These are phyloP conservation scores for Stevia rebaudiana DNA, from an alignment of 140 eudicot genomes.

Conservation along the genomic window DNA sequence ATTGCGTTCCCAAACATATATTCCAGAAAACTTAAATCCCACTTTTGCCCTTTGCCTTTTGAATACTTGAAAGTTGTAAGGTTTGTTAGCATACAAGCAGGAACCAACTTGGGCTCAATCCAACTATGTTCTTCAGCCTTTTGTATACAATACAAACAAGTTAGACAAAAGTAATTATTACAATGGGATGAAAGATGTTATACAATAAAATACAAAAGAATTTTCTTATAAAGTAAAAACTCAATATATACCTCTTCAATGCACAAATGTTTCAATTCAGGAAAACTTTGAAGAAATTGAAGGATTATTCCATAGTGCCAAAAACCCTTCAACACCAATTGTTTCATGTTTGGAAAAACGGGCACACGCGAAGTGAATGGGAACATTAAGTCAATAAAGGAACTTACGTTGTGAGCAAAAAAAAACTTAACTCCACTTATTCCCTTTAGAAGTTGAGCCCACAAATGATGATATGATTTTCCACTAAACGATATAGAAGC, in stretches of 20 bases:
- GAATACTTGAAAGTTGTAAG: background rate
- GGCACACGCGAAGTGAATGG: background rate
- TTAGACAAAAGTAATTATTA: background rate
- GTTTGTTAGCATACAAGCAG: background rate
- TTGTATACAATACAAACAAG: background rate
- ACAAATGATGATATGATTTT: background rate
- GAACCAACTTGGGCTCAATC: background rate
- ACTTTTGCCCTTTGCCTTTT: too few relatives aligned
- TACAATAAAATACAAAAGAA: background rate
- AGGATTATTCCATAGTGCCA: background rate
- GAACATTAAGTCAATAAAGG: background rate
- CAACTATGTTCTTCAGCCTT: background rate
- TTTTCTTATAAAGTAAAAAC: background rate
- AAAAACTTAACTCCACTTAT: background rate
- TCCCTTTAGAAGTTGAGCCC: constrained; percentile 4
- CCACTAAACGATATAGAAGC: background rate
- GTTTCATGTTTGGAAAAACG: background rate
- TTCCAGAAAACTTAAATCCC: background rate
- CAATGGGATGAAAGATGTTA: background rate
- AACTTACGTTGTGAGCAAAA: background rate
- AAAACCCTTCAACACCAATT: background rate
- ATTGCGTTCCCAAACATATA: background rate
- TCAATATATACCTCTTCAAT: background rate
- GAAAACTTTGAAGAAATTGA: background rate
- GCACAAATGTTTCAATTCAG: background rate